Base-by-base conservation (phyloP, 495 filamentous ascomycete genomes). In the Aspergillus wentii region DNA sequence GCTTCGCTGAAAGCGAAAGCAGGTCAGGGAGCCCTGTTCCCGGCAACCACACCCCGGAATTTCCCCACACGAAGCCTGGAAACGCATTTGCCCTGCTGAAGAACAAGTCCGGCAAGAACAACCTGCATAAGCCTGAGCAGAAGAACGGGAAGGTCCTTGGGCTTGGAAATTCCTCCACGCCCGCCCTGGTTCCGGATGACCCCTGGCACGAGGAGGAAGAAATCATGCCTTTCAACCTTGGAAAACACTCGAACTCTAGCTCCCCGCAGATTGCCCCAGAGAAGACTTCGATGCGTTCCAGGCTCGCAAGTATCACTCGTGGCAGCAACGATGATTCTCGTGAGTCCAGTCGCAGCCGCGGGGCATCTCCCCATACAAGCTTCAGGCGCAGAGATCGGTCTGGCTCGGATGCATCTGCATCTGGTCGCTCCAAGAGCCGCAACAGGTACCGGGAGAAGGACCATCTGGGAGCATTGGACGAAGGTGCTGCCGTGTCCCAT, bases 111-210 rank as follows among this genome's bases (percentile, higher is more conserved):
- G 83, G 75, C 44, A 76, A 75, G 32, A 78, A 79, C 3, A 80
- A 76, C 13, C 51, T 83, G 17, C 53, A 66, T 23, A 72, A 75
- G 54, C 69, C 70, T 16, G 73, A 80, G 1, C 38, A 53, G 10
- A 90, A 85, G 52, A 75, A 79, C 0, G 72, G 80, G 58, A 88
- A 85, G 59, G 79, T 87, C 59, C 71, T 89, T 26, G 85, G 86
- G 4, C 61, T 86, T 21, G 76, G 76, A 28, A 75, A 68, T 39
- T 71, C 68, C 16, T 75, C 79, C 2, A 67, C 68, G 0, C 71
- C 69, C n/a, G 58, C 76, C 3, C 50, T 56, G 46, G 53, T 36
- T 33, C 51, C 54, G 17, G 63, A 67, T 22, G 74, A 76, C 13
- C 47, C 49, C 2, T 68, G 66, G 50, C 69, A 62, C 25, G 59